A percentile compares a stretch with the other conserved stretches of the same genome.
Evolutionary conservation across 495 filamentous ascomycete genomes (phyloP).

Genomic region (Aspergillus funiculosus): DNA sequence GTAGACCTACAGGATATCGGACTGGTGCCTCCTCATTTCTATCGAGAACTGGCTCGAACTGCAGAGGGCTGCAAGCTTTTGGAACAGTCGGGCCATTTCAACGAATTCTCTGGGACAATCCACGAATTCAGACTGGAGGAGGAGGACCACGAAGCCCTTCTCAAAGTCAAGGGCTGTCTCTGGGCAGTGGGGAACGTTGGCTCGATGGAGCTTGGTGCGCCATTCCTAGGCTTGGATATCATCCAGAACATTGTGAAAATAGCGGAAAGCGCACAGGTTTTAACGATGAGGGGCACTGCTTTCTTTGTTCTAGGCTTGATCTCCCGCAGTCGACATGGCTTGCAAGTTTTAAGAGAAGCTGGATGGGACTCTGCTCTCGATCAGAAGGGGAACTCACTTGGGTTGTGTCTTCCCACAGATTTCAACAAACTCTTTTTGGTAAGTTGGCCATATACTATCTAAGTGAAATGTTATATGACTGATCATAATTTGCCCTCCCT

Average conservation of each 20-base stretch:
- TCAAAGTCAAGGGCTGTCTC: conserved; percentile 93
- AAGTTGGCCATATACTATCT: conserved; percentile 14
- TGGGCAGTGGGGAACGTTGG: conserved; percentile 98
- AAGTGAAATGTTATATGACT: neutral
- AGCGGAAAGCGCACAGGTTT: conserved; percentile 76
- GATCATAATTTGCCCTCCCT: neutral
- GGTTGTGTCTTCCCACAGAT: conserved; percentile 76
- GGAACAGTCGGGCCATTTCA: conserved; percentile 89
- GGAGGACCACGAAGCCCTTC: conserved; percentile 78
- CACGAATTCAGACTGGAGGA: conserved; percentile 74
- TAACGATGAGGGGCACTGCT: conserved; percentile 89
- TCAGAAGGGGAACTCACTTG: conserved; percentile 72
- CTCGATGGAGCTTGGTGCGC: conserved; percentile 93
- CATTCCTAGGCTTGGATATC: conserved; percentile 82
- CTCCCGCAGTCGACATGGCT: conserved; percentile 83
- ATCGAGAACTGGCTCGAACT: conserved; percentile 88
- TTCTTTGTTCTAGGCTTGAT: conserved; percentile 94
- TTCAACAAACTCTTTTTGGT: conserved; percentile 73
- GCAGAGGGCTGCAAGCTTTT: conserved; percentile 86
- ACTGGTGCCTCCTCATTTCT: conserved; percentile 89
- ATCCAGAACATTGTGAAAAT: conserved; percentile 80
- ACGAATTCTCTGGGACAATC: conserved; percentile 84
- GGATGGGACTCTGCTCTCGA: conserved; percentile 93
- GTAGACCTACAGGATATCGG: conserved; percentile 56
- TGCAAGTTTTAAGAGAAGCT: conserved; percentile 76